Base-by-base conservation (phyloP, 345 rosid genomes). In the Lepidium sativum region DNA sequence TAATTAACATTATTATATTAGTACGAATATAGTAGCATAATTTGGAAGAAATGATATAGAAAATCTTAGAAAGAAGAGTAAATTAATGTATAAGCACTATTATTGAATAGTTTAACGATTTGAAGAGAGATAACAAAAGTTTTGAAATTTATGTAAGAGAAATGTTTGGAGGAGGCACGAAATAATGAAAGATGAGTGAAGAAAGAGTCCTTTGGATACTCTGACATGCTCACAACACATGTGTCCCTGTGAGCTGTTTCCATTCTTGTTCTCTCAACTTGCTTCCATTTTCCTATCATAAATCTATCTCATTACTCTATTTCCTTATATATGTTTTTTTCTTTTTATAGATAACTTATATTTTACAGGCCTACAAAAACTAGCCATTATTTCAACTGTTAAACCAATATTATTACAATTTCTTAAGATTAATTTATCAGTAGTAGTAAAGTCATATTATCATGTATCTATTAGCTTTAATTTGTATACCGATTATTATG, bases 141-240 rank as follows among this genome's bases (percentile, higher is more conserved):
- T n/a, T n/a, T n/a, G n/a, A n/a, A n/a, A n/a, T n/a, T n/a, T n/a
- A n/a, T n/a, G n/a, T n/a, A n/a, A 53, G 10, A 54, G 17, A 33
- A 59, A 44, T 31, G 23, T 49, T n/a, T 14, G 49, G 40, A 59
- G 21, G 18, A 47, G 44, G 2, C 57, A 59, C 21, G 44, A 67
- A 58, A 49, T 14, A 15, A 18, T 38, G 44, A 37, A 54, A 56
- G 14, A 59, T 20, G 59, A 50, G 60, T 63, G 54, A 51, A 65
- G 71, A 65, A 65, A 58, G 14, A 58, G 56, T 65, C 76, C 66
- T 34, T 71, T 16, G 76, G 76, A 72, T 65, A 34, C 62, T 34
- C 76, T 72, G 67, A 72, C 76, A 65, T 65, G 76, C 49, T 50
- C 55, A 58, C 76, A 72, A 72, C 71, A 65, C 76, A 72, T 72